Conservation (phyloP, 2,329 filamentous ascomycete species). For the Colletotrichum zoysiae region DNA sequence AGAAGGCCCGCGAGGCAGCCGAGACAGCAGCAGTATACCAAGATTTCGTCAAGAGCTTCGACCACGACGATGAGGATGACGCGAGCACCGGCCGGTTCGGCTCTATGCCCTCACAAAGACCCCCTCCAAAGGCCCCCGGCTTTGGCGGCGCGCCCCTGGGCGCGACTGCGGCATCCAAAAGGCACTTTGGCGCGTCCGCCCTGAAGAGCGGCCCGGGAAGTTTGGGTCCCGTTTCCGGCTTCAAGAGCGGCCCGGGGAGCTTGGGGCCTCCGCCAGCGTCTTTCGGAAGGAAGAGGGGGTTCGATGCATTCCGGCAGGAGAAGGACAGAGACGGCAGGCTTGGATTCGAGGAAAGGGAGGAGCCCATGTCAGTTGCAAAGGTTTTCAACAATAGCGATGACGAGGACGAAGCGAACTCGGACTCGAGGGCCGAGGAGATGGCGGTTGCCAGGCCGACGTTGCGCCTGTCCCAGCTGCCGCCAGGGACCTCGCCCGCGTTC, state of each 20-base stretch:
- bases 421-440: conserved; percentile 67
- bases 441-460: conserved; percentile 73
- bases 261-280: conserved; percentile 65
- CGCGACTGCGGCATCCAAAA: conserved; percentile 57
- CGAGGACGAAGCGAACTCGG: conserved; percentile 60
- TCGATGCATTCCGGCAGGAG: conserved; percentile 57
- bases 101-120: conserved; percentile 28
- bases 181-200: conserved; percentile 74
- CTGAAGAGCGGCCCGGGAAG: conserved; percentile 73
- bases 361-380: conserved; percentile 72
- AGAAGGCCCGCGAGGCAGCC: conserved; percentile 84
- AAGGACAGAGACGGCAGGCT: conserved; percentile 50
- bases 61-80: conserved; percentile 68
- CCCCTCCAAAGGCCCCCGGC: conserved; percentile 41
- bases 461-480: conserved; percentile 71
- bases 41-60: conserved; percentile 87
- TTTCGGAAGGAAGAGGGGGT: conserved; percentile 67
- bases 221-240: conserved; percentile 65
- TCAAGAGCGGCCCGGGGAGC: conserved; percentile 73
- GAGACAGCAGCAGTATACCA: conserved; percentile 90
- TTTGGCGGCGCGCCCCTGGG: conserved; percentile 47
- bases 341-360: conserved; percentile 56
- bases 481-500: conserved; percentile 68
- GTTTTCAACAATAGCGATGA: conserved; percentile 79
- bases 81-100: conserved; percentile 45